Conservation (phyloP, 495 filamentous ascomycete species). For the Melanomma pulvis-pyrius region DNA sequence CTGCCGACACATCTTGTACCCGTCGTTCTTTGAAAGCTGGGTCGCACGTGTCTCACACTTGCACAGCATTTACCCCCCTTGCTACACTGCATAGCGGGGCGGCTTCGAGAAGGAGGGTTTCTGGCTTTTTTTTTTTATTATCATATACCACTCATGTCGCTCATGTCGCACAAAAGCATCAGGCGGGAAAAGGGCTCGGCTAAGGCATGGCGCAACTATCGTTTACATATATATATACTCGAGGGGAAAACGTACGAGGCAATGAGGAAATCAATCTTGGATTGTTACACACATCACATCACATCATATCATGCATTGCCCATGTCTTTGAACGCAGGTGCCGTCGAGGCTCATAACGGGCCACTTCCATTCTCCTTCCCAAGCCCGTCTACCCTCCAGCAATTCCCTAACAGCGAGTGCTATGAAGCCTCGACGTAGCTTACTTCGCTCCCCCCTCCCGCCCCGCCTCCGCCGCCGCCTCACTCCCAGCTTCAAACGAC, state of each 20-base stretch:
- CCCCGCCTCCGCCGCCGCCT: constrained; percentile 53
- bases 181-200: background rate
- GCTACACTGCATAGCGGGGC: background rate
- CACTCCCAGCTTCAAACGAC: constrained; percentile 53
- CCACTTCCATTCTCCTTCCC: no score
- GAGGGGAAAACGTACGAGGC: no score
- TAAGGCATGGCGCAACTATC: background rate
- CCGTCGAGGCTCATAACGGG: background rate
- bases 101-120: background rate
- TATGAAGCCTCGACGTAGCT: background rate
- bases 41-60: background rate
- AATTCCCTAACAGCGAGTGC: background rate
- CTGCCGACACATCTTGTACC: background rate
- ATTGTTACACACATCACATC: background rate
- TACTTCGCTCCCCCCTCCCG: constrained; percentile 48
- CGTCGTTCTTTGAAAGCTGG: background rate
- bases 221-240: no score
- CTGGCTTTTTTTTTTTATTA: background rate
- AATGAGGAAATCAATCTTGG: background rate
- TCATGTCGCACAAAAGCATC: background rate
- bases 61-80: background rate
- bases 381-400: no score
- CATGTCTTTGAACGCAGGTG: background rate
- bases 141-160: background rate
- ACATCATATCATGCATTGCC: background rate